Conservation (phyloP, 2,329 filamentous ascomycete species). For the Penicillium sp. region DNA sequence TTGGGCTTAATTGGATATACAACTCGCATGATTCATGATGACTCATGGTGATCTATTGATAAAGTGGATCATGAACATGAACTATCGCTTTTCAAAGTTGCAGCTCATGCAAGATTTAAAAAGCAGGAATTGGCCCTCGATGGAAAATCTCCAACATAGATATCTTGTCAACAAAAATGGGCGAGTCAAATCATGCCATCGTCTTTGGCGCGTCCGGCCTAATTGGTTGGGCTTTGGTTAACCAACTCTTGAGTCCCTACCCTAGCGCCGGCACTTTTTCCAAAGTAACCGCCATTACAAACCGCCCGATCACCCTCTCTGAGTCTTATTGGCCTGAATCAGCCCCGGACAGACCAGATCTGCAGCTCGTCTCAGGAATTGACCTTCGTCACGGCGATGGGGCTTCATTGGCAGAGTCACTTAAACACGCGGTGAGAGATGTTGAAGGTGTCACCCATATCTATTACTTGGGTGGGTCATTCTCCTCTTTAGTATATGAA, state of each 20-base stretch:
- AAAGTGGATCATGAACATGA: neutral
- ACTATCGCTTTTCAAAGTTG: neutral
- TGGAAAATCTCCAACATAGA: no score
- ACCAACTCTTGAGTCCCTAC: conserved; percentile 39
- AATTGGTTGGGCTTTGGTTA: conserved; percentile 44
- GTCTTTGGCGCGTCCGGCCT: conserved; percentile 46
- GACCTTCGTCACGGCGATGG: conserved; percentile 15
- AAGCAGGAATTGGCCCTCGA: neutral
- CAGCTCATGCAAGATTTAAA: neutral
- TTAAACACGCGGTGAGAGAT: conserved; percentile 37
- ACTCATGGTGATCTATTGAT: neutral
- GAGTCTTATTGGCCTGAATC: conserved; percentile 35
- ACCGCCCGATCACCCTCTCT: conserved; percentile 37
- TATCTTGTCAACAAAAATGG: neutral
- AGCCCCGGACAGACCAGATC: conserved; percentile 16
- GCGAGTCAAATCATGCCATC: conserved; percentile 32
- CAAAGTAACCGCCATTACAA: conserved; percentile 43
- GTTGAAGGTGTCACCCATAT: conserved; percentile 42
- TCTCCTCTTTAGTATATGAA: neutral
- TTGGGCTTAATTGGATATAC: neutral
- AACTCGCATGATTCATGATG: neutral
- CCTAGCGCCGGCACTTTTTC: conserved; percentile 34
- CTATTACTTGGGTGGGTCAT: conserved; percentile 38
- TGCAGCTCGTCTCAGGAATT: conserved; percentile 36
- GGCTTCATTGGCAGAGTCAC: conserved; percentile 17